Evolutionary conservation across 306 rosid species (phyloP), one percentile per base, ranked within the genome.

Genomic region (Prunus davidiana): DNA sequence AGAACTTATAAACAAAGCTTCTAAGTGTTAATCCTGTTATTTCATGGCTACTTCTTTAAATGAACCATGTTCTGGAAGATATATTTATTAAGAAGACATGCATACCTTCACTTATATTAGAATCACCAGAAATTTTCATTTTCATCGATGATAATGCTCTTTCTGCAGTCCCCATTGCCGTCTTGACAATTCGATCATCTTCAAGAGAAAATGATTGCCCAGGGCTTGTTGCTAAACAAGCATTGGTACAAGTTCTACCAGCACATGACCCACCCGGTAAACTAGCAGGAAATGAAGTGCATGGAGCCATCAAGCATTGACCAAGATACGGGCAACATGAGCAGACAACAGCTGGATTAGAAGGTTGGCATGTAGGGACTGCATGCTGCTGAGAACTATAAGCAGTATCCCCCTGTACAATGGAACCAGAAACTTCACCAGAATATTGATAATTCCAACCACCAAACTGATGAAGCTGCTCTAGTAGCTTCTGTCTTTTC

Each of bases 81-180:
- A 49, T 16, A 50, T 47, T 38, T 64, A 71, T 67, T 63, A 24
- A 20, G 67, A 54, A 76, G 63, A 66, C 73, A 70, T 43, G 74
- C 61, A 78, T 76, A 92, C 98, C 97, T 90, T 83, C 82, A 75
- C 57, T 86, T 76, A 47, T 54, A 73, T 79, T 64, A 70, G 82
- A 74, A 88, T 85, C 87, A 56, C 80, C 87, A 55, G 85, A 71
- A 62, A 76, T 38, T 64, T 73, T 78, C 52, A 77, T 73, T 78
- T 68, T 84, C 63, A 90, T 63, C 9, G 95, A 72, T 75, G 93
- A 90, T 58, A 90, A 71, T 63, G 96, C 98, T 87, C 75, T 90
- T 78, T 87, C 90, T 67, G 93, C 93, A 75, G 91, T 92, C 72
- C 81, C 93, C 88, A 87, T 83, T 10, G 92, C 97, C 66, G 91